Base-by-base conservation (phyloP, 2,329 filamentous ascomycete species). In the Aspergillus sp. region DNA sequence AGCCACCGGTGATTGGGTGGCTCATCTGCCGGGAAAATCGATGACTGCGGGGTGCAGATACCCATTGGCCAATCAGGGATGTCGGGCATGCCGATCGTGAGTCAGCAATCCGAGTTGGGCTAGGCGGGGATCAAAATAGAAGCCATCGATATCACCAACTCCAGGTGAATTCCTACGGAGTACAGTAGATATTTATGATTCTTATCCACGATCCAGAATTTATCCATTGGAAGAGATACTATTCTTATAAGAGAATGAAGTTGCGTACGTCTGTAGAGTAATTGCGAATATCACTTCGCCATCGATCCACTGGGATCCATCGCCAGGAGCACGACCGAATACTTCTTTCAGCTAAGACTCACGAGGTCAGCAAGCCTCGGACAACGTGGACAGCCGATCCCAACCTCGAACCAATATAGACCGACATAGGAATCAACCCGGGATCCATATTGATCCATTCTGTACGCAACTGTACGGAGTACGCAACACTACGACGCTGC, bases 11-110 rank as follows among this genome's bases (percentile, higher is more conserved):
- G 47, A 41, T 45, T 50, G 38, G 21, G 11, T 34, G 17, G 17
- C 11, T 13, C 7, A 10, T 31, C 23, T 21, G 47, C 16, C 13
- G 20, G 44, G 32, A 47, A 48, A 50, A 41, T 49, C 42, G 19
- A 44, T 48, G 44, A 45, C 50, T 58, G 53, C 54, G 53, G 56
- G 53, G 56, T 56, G 54, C 54, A 56, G 54, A 32, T 25, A 44
- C 40, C 38, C 45, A 56, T 58, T 54, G 54, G 32, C 56, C 56
- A 58, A 56, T 58, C 23, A 49, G 34, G 25, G 31, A 19, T 17
- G n/a, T 25, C 40, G 20, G n/a, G 29, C 11, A 13, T 51, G 55
- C 52, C 49, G 55, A 57, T 57, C 55, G 34, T 51, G 48, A 49
- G 41, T 45, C 49, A 45, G 43, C 38, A 14, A n/a, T 17, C 40